A percentile compares a stretch with the other conserved stretches of the same genome.
Evolutionary conservation across 1,139 yeast genomes (phyloP).

Genomic region (Suhomyces kunorum): DNA sequence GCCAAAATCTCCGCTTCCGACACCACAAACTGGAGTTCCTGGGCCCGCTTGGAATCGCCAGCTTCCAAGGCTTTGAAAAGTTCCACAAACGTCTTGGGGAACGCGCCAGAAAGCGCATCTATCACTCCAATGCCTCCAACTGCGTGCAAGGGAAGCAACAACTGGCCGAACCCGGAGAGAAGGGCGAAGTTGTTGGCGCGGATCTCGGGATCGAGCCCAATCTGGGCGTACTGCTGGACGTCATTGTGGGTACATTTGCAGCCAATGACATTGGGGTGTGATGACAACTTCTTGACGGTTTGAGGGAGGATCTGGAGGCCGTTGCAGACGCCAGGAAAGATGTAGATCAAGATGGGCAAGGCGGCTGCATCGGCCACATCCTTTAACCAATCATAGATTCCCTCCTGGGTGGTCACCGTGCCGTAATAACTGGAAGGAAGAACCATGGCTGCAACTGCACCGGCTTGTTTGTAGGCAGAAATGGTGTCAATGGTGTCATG

Average conservation of each 20-base stretch:
- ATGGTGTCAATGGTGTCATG: conserved; percentile 43
- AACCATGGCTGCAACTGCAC: conserved; percentile 47
- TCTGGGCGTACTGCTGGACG: conserved; percentile 14
- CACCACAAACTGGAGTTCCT: conserved; percentile 22
- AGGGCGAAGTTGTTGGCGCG: conserved; percentile 20
- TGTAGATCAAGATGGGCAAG: conserved; percentile 49
- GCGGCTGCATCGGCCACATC: conserved; percentile 46
- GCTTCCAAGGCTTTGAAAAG: conserved; percentile 21
- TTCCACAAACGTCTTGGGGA: conserved; percentile 41
- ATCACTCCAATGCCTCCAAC: conserved; percentile 27
- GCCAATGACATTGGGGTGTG: conserved; percentile 50
- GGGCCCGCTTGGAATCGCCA: conserved; percentile 21
- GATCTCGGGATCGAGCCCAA: conserved; percentile 13
- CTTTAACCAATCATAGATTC: conserved; percentile 44
- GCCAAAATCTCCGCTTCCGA: conserved; percentile 26
- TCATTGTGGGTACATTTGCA: conserved; percentile 44
- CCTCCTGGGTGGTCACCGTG: conserved; percentile 39
- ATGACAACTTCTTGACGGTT: conserved; percentile 32
- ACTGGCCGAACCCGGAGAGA: conserved; percentile 29
- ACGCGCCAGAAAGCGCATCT: conserved; percentile 40
- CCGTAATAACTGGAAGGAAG: conserved; percentile 52
- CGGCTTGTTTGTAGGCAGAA: conserved; percentile 36
- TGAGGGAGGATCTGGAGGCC: conserved; percentile 32
- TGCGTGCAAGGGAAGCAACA: conserved; percentile 26
- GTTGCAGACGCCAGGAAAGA: conserved; percentile 52